Conservation (phyloP, 139 green algal genomes). For the Chlamydomonas eustigma region DNA sequence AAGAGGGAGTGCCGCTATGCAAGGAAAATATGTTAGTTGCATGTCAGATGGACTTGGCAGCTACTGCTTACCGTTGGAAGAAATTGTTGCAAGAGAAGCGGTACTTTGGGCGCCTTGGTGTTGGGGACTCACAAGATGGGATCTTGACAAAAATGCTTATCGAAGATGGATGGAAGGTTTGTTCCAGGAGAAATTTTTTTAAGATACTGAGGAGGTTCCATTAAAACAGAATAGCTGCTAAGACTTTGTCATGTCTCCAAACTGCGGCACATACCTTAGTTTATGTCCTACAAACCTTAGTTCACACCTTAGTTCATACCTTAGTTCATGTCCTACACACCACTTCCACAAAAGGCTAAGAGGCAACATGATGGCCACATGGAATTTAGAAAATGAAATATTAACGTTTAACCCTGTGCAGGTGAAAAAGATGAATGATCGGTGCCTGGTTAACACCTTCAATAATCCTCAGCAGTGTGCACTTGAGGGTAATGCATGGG, state of each 20-base stretch:
- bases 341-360: too few relatives aligned
- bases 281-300: background rate
- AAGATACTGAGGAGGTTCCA: too few relatives aligned
- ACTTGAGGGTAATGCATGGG: background rate
- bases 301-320: background rate
- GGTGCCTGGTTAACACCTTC: background rate
- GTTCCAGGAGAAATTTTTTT: background rate
- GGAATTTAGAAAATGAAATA: too few relatives aligned
- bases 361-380: too few relatives aligned
- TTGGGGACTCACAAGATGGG: background rate
- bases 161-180: background rate
- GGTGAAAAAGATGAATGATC: background rate
- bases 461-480: constrained; percentile 1
- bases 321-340: too few relatives aligned
- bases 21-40: constrained; percentile 71
- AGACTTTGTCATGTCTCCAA: too few relatives aligned
- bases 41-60: constrained; percentile 80
- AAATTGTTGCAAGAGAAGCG: constrained; percentile 52
- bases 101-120: constrained; percentile 40
- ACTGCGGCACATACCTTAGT: background rate
- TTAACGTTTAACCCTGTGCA: too few relatives aligned
- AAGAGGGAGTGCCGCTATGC: constrained; percentile 41
- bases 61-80: constrained; percentile 52
- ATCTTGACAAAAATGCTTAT: background rate
- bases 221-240: too few relatives aligned